A percentile compares a stretch with the other conserved stretches of the same genome.
phyloP scores from a whole-genome alignment of 805 yeast species.

The Suhomyces tanzawaensis region DNA sequence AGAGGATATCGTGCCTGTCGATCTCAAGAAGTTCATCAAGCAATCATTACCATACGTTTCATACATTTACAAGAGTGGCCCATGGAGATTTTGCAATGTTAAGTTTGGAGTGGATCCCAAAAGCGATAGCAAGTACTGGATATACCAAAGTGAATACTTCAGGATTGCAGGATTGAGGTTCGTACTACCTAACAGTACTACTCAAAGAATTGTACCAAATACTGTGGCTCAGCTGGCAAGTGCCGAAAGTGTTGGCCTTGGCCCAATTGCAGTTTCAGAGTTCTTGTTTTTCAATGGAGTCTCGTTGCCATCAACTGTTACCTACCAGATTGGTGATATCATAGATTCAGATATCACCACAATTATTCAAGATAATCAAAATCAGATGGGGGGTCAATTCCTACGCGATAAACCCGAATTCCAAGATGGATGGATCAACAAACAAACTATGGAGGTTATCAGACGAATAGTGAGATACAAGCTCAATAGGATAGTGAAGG shows the following conservation, averaged over 20 bases:
- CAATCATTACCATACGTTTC: constrained; percentile 84
- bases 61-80: constrained; percentile 82
- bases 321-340: constrained; percentile 79
- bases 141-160: constrained; percentile 84
- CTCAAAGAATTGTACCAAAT: constrained; percentile 23
- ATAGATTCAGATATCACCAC: constrained; percentile 57
- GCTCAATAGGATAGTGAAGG: constrained; percentile 56
- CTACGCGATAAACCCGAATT: constrained; percentile 38
- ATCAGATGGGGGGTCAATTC: constrained; percentile 35
- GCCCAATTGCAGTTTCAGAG: constrained; percentile 22
- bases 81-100: constrained; percentile 88
- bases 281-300: constrained; percentile 68
- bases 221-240: constrained; percentile 16
- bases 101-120: constrained; percentile 78
- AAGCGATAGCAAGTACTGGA: constrained; percentile 49
- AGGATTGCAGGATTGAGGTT: constrained; percentile 42
- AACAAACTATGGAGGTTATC: constrained; percentile 58
- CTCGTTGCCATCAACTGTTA: constrained; percentile 62
- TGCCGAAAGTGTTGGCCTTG: constrained; percentile 5
- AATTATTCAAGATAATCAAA: constrained; percentile 36
- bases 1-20: constrained; percentile 50
- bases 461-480: constrained; percentile 73
- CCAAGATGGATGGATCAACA: constrained; percentile 79
- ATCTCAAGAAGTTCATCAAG: constrained; percentile 48
- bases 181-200: constrained; percentile 4